phyloP scores from a whole-genome alignment of 1,284 basidiomycete genomes.

The Marasmius tenuissimus region DNA sequence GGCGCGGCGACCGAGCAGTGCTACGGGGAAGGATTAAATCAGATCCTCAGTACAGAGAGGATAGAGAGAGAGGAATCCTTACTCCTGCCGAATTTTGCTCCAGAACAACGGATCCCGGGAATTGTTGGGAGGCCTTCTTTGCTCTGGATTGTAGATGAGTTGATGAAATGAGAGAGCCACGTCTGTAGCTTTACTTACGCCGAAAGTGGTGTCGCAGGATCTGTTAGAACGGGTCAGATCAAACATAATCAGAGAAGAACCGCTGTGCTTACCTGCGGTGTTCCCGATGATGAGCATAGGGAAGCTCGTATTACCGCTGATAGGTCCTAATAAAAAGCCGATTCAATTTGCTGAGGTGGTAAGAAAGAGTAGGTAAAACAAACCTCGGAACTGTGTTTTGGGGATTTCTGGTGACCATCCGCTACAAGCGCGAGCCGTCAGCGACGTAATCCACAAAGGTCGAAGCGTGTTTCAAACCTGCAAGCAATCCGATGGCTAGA shows the following conservation, averaged over 20 bases:
- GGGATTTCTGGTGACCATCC: conserved; percentile 13
- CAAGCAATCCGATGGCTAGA: conserved; percentile 10
- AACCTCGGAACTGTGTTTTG: conserved; percentile 15
- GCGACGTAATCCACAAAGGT: neutral
- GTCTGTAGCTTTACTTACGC: neutral
- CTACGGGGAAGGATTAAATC: neutral
- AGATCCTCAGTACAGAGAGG: neutral
- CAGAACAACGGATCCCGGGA: conserved; percentile 14
- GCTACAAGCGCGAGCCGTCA: no score
- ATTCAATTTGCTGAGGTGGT: neutral
- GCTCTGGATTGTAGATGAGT: neutral
- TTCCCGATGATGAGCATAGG: conserved; percentile 14
- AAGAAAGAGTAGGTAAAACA: neutral
- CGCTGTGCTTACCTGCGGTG: conserved; percentile 8
- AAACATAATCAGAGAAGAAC: neutral
- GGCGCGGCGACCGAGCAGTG: conserved; percentile 16
- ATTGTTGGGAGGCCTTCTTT: conserved; percentile 5
- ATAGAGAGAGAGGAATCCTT: neutral
- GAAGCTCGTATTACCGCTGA: conserved; percentile 13
- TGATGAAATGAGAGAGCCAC: neutral
- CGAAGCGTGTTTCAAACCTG: neutral
- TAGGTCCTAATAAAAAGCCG: conserved; percentile 5
- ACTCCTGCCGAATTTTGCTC: conserved; percentile 15
- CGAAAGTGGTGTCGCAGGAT: conserved; percentile 9
- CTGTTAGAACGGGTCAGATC: neutral